Evolutionary conservation across 2,329 filamentous ascomycete genomes (phyloP), one percentile per base, ranked within the genome.

Genomic region (Trichophyton simii): DNA sequence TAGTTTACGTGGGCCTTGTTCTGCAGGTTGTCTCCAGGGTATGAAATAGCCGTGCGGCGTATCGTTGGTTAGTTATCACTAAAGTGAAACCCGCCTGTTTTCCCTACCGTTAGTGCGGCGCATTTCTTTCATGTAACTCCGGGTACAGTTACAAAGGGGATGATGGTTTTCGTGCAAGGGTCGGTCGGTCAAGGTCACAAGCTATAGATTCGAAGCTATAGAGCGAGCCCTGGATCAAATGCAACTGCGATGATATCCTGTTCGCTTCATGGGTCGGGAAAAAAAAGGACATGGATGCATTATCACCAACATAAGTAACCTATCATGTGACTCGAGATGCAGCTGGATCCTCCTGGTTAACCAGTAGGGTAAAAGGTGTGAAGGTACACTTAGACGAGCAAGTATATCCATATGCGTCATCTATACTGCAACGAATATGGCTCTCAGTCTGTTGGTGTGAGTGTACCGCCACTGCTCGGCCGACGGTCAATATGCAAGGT

Each of bases 251-350:
- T 11, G 11, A 28, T 9, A 36, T 25, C 34, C 20, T 28, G 31
- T 55, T 15, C 11, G 50, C 50, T 36, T 20, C 15, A 8, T 55
- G 28, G 25, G 25, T 55, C 50, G 50, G 20, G 28, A 7, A 15
- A 50, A 44, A n/a, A 44, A 55, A 55, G 2, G 50, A 36, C 50
- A 55, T 36, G 31, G 50, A 36, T 55, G 50, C 50, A 55, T 55
- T 55, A 55, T 55, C 50, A 55, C 50, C 50, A 55, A 55, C 25
- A 55, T 55, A 55, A 55, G n/a, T 34, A 55, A 34, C 31, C 3
- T 36, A 18, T 55, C 50, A 55, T 55, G 50, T 55, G 50, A 55
- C 50, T 36, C 13, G 31, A 36, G 15, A 11, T 55, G 50, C 50
- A 55, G 50, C 28, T 50, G 7, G 46, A 31, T 50, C 46, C 6